phyloP scores from a whole-genome alignment of 1,139 yeast species.

The Diutina neorugosa region DNA sequence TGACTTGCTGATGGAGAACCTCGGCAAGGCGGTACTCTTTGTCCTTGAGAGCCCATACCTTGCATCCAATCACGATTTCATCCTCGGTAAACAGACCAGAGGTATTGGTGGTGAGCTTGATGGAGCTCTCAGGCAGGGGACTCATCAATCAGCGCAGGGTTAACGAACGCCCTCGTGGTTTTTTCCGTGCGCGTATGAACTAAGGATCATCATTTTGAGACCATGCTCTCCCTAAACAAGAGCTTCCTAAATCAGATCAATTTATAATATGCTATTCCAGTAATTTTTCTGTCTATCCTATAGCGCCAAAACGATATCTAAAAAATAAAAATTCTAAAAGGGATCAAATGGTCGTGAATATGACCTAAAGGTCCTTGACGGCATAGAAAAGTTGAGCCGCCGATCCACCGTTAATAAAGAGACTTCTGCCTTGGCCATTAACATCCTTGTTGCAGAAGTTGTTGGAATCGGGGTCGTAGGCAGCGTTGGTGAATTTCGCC shows the following conservation, averaged over 20 bases:
- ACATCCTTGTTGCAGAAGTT: background rate
- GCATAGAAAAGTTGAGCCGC: background rate
- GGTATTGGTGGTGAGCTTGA: background rate
- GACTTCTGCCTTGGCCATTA: background rate
- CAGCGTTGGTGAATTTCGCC: slow-evolving; percentile 6
- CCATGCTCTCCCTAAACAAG: too few species aligned
- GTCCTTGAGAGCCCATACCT: slow-evolving; percentile 71
- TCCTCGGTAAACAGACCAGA: slow-evolving; percentile 19
- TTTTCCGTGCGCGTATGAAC: background rate
- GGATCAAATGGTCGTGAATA: background rate
- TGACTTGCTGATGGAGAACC: slow-evolving; percentile 61
- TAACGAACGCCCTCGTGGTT: background rate
- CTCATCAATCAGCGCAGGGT: background rate
- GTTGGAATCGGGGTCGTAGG: background rate
- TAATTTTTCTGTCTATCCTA: background rate
- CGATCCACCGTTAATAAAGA: background rate
- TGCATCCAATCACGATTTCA: slow-evolving; percentile 61
- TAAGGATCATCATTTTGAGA: background rate
- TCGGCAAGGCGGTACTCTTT: slow-evolving; percentile 76
- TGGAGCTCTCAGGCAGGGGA: background rate
- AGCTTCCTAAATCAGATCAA: background rate
- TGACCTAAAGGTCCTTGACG: background rate
- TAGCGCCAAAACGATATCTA: background rate
- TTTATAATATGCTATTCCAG: background rate
- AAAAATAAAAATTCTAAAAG: background rate